Evolutionary conservation across 805 yeast genomes (phyloP).

Genomic region (Candida chauliodis): DNA sequence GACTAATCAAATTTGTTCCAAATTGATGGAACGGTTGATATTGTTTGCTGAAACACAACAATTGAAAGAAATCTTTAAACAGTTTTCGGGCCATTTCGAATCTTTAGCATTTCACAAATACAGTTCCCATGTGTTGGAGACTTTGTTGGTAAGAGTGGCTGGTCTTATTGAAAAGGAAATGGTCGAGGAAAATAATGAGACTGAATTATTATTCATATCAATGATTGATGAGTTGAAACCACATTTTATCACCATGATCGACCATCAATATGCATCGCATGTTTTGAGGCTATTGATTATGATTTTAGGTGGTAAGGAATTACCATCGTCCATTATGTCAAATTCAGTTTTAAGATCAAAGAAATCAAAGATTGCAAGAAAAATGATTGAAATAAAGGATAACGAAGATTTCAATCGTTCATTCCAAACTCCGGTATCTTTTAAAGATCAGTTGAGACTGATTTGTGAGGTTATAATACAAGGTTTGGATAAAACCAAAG

Average conservation of each 20-base stretch:
- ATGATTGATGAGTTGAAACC: constrained; percentile 69
- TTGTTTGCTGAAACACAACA: constrained; percentile 61
- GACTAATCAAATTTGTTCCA: constrained; percentile 93
- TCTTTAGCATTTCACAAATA: constrained; percentile 81
- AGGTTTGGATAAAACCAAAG: constrained; percentile 30
- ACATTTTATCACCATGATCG: constrained; percentile 53
- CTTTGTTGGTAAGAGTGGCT: constrained; percentile 72
- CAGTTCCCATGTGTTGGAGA: constrained; percentile 90
- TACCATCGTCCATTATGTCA: constrained; percentile 68
- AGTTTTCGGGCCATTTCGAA: constrained; percentile 72
- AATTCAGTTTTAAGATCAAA: constrained; percentile 78
- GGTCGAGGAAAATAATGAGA: constrained; percentile 41
- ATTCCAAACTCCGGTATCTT: constrained; percentile 67
- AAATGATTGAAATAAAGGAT: constrained; percentile 85
- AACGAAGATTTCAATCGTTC: constrained; percentile 64
- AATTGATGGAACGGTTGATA: constrained; percentile 84
- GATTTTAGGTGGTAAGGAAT: constrained; percentile 69
- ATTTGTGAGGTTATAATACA: constrained; percentile 41
- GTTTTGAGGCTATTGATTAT: constrained; percentile 70
- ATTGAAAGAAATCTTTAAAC: constrained; percentile 58
- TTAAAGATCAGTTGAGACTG: constrained; percentile 56
- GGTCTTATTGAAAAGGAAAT: constrained; percentile 73
- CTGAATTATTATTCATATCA: constrained; percentile 63
- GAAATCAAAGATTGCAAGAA: constrained; percentile 82
- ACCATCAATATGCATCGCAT: constrained; percentile 85